A percentile compares a stretch with the other conserved stretches of the same genome.
Conservation (phyloP, 345 rosid genomes). For the Eucalyptus lansdowneana region DNA sequence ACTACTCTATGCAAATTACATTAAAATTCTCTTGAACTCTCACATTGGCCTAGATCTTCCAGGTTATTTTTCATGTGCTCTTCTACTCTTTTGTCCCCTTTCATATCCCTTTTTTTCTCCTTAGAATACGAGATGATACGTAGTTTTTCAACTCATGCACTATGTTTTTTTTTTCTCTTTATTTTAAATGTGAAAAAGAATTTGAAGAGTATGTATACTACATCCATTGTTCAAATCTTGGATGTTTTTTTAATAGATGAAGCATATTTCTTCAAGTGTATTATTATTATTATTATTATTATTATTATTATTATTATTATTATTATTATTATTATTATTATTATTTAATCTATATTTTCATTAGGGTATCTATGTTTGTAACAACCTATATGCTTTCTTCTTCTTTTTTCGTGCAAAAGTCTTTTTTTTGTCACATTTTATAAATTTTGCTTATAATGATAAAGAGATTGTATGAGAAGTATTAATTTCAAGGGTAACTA, state of each 20-base stretch:
- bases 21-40: neutral
- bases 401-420: neutral
- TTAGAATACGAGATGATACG: neutral
- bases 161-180: too few relatives aligned
- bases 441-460: neutral
- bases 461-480: neutral
- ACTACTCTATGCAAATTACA: neutral
- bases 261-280: too few relatives aligned
- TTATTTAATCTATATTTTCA: neutral
- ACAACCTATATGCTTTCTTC: neutral
- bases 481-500: neutral
- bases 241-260: too few relatives aligned
- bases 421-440: neutral
- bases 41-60: neutral
- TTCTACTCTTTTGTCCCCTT: neutral
- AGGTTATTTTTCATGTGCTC: neutral
- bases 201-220: too few relatives aligned
- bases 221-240: too few relatives aligned
- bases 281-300: too few relatives aligned
- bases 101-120: neutral
- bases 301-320: too few relatives aligned
- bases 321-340: too few relatives aligned
- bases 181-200: too few relatives aligned
- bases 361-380: neutral
- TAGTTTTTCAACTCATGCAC: too few relatives aligned